Conservation (phyloP, 192 early-diverging fungal species). For the Pilaira anomala region DNA sequence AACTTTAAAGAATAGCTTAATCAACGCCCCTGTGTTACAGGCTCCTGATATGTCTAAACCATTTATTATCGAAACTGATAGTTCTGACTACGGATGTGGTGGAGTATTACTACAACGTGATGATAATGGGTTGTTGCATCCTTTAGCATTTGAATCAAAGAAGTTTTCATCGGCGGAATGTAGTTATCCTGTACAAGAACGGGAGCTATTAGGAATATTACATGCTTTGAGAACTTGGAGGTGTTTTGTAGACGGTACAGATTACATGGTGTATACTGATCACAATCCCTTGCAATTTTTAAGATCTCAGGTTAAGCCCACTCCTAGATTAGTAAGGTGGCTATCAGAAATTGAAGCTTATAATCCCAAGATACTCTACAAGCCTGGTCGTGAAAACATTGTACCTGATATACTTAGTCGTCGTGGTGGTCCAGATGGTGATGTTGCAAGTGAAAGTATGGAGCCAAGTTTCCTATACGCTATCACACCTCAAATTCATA, state of each 20-base stretch:
- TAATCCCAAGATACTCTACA: slow-evolving; percentile 10
- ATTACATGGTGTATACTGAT: slow-evolving; percentile 1
- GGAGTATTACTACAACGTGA: not conserved
- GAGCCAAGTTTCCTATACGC: slow-evolving; percentile 3
- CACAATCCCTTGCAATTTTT: not conserved
- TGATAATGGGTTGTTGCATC: slow-evolving; percentile 3
- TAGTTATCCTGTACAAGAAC: slow-evolving; percentile 33
- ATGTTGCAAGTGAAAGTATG: not conserved
- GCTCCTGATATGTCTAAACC: not conserved
- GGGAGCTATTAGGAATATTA: slow-evolving; percentile 2
- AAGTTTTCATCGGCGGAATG: slow-evolving; percentile 29
- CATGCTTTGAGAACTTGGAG: slow-evolving; percentile 14
- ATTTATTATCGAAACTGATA: slow-evolving; percentile 3
- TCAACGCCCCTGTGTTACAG: not conserved
- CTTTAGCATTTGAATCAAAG: slow-evolving; percentile 33
- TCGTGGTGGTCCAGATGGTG: not conserved
- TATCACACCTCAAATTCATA: not conserved
- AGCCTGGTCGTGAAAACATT: not conserved
- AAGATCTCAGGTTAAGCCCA: slow-evolving; percentile 12
- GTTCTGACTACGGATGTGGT: not conserved
- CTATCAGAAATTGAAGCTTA: slow-evolving; percentile 9
- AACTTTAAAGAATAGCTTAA: not conserved
- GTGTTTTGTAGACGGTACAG: slow-evolving; percentile 6
- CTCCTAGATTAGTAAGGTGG: slow-evolving; percentile 4
- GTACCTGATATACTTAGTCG: slow-evolving; percentile 1